Base-by-base conservation (phyloP, 2,329 filamentous ascomycete genomes). In the Penicillium sp. region DNA sequence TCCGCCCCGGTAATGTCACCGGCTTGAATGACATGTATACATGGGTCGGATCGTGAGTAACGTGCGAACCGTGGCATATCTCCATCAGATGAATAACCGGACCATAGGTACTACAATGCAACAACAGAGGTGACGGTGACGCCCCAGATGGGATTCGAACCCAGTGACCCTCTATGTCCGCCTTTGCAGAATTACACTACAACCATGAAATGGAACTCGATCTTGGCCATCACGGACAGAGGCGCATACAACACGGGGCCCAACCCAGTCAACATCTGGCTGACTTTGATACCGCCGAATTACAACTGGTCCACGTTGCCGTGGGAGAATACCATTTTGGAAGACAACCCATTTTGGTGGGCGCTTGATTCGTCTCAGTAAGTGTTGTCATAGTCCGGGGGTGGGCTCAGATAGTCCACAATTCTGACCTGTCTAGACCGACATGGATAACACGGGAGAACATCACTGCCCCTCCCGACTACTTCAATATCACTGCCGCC, bases 21-120 rank as follows among this genome's bases (percentile, higher is more conserved):
- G 46, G 46, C 6, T 28, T 48, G 13, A 39, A 42, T 27, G 24
- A 18, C 24, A 13, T 44, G n/a, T 48, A 48, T 20, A 7, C 24
- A 4, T 48, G 46, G 46, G 46, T 40, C 20, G 46, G 46, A 25
- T 48, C 46, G 46, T 44, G 32, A 3, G 46, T 48, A 46, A 6
- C 6, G 3, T 39, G 3, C 23, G 3, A 4, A 39, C 2, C 15
- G n/a, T 9, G 12, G 6, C 10, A 10, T 24, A 13, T 7, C 8
- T 27, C 1, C 3, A 27, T 27, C 12, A 5, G 24, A 20, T 39
- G 18, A 39, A 10, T 24, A 41, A 41, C 27, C 27, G 27, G 27
- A 7, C 25, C 2, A 5, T 8, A 48, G 46, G 6, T 48, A 48
- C 33, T 48, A 44, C 9, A 48, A 48, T 32, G 40, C 40, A 5